These are phyloP conservation scores for Hermanozyma aechmeae DNA, from an alignment of 805 yeast genomes.

Conservation along the genomic window DNA sequence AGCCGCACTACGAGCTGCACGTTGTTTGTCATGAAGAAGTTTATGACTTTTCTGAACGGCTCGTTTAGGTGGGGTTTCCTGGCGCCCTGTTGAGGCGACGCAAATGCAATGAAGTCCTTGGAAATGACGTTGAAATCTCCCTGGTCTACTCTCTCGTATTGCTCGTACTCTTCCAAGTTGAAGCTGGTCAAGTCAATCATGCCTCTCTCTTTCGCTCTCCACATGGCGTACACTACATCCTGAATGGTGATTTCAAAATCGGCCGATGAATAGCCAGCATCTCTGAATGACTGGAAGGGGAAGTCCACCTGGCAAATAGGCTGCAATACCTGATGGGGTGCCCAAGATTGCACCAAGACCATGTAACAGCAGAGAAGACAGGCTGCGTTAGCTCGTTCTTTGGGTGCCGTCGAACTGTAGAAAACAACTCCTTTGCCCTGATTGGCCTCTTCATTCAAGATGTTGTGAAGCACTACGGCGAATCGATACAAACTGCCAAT, in stretches of 20 bases:
- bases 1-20: conserved; percentile 88
- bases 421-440: conserved; percentile 85
- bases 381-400: conserved; percentile 87
- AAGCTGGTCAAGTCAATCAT: conserved; percentile 80
- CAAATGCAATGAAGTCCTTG: conserved; percentile 94
- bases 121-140: conserved; percentile 92
- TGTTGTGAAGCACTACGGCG: conserved; percentile 89
- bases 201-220: conserved; percentile 94
- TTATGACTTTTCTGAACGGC: conserved; percentile 74
- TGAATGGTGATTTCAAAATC: conserved; percentile 91
- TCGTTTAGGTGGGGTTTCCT: conserved; percentile 49
- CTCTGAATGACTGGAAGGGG: conserved; percentile 91
- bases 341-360: conserved; percentile 94
- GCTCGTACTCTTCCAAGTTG: conserved; percentile 89
- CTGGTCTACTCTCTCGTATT: conserved; percentile 90
- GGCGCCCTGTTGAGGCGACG: conserved; percentile 75
- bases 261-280: conserved; percentile 94
- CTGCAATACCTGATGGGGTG: conserved; percentile 94
- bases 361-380: conserved; percentile 90
- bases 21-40: conserved; percentile 59
- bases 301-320: conserved; percentile 89
- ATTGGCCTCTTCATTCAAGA: conserved; percentile 75
- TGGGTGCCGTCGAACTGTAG: conserved; percentile 74
- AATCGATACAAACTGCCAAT: conserved; percentile 89
- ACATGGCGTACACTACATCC: conserved; percentile 90